Evolutionary conservation across 2,329 filamentous ascomycete genomes (phyloP), one percentile per base, ranked within the genome.

Genomic region (Curvularia sp.): DNA sequence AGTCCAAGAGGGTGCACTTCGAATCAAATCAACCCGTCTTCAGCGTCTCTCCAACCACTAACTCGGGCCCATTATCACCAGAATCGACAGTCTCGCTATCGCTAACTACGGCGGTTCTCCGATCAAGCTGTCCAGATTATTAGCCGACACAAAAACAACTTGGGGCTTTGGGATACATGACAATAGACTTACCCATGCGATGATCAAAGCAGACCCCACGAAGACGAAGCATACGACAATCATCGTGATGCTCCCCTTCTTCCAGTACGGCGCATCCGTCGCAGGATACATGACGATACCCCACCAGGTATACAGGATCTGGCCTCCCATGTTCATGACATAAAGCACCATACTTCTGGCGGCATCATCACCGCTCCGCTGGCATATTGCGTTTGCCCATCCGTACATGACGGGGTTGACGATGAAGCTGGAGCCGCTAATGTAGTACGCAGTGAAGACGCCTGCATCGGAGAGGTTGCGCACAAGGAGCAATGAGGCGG

Each of bases 281-380:
- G 78, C 79, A 10, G 77, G 69, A 49, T 81, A 81, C 36, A 81
- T 63, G 0, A 74, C 69, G 4, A 81, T 80, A 0, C 79, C 80
- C 79, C 79, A 81, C 51, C 79, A 81, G 0, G 80, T 80, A 55
- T 77, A 81, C 32, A 81, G 48, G 0, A 77, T 56, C 53, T 71
- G 70, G 1, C 72, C 72, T 0, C 70, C 70, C 7, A 74, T 72
- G 3, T 74, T 76, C 78, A 81, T 80, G 0, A 69, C 70, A 23
- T 75, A 77, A 0, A 81, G 43, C 0, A 75, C 75, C 0, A 81
- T 73, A n/a, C 71, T 71, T 2, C 80, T 65, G 0, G 70, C 63
- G 0, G 79, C 78, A 55, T 81, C 79, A 13, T 81, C 80, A 1
- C 77, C 77, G 1, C 57, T 63, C 3, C 75, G 64, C 54, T 73